Evolutionary conservation across 148 eudicot species (phyloP).

Genomic region (Chenopodium berlandieri): DNA sequence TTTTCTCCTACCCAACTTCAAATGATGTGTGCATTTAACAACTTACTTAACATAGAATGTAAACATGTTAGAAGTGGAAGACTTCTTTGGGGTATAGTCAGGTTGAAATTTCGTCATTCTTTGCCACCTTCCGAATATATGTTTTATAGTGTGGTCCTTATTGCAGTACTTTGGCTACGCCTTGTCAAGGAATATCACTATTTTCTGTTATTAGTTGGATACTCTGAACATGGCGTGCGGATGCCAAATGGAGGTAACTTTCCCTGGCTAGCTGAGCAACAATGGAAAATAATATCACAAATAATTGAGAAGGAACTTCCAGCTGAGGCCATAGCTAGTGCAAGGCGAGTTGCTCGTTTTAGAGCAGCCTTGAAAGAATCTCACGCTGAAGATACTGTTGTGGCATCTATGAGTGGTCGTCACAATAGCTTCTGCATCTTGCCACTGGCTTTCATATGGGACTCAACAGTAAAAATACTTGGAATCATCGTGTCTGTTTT

Average conservation of each 20-base stretch:
- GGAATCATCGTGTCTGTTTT: conserved; percentile 25
- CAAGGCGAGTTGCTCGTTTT: conserved; percentile 61
- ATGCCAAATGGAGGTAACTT: conserved; percentile 32
- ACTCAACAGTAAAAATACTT: conserved; percentile 33
- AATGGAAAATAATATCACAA: conserved; percentile 55
- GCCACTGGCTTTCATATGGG: conserved; percentile 44
- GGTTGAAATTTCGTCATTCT: conserved; percentile 48
- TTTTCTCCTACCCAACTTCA: conserved; percentile 56
- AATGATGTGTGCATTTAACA: conserved; percentile 37
- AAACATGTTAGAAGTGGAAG: conserved; percentile 58
- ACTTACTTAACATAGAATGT: conserved; percentile 32
- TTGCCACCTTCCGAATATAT: conserved; percentile 40
- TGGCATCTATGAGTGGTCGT: conserved; percentile 19
- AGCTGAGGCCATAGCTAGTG: conserved; percentile 63
- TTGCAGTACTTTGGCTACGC: conserved; percentile 53
- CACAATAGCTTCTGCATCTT: conserved; percentile 27
- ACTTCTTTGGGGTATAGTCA: conserved; percentile 75
- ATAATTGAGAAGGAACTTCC: conserved; percentile 71
- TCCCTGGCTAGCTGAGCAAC: conserved; percentile 40
- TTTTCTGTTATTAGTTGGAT: conserved; percentile 58
- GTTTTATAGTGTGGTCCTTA: conserved; percentile 41
- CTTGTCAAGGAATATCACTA: conserved; percentile 56
- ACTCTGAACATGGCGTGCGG: conserved; percentile 44
- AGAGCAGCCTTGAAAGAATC: conserved; percentile 37
- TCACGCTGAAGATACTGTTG: conserved; percentile 20